Evolutionary conservation across 2,329 filamentous ascomycete species (phyloP).

Genomic region (Trichocomaceae sp.): DNA sequence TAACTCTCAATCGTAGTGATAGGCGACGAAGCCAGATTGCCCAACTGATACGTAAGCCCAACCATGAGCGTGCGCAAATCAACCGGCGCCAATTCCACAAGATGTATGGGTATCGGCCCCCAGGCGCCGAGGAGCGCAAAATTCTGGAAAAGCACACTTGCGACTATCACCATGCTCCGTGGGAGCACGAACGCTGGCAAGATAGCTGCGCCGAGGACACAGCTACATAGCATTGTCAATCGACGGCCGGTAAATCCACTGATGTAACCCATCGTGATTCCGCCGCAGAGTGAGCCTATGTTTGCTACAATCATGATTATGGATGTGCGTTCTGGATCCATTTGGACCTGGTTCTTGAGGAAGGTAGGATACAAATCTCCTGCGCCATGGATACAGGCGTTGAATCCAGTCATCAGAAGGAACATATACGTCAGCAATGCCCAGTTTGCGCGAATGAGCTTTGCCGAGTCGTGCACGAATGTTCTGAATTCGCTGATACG

Average conservation of each 20-base stretch:
- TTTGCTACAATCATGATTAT: constrained; percentile 29
- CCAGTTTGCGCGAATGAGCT: constrained; percentile 28
- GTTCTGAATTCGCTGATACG: constrained; percentile 11
- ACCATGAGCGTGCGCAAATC: constrained; percentile 30
- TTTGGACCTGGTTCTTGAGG: constrained; percentile 30
- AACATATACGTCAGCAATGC: constrained; percentile 32
- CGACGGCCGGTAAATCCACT: constrained; percentile 32
- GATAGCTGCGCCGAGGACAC: constrained; percentile 29
- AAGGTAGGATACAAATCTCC: constrained; percentile 39
- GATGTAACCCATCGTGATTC: constrained; percentile 31
- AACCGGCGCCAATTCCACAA: constrained; percentile 31
- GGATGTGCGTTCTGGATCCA: constrained; percentile 26
- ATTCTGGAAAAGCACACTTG: constrained; percentile 32
- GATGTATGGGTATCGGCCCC: constrained; percentile 35
- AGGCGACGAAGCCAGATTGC: constrained; percentile 35
- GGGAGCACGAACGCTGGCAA: constrained; percentile 31
- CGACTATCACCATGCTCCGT: constrained; percentile 26
- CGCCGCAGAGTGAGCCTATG: constrained; percentile 30
- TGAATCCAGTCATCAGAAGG: constrained; percentile 32
- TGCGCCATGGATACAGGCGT: constrained; percentile 30
- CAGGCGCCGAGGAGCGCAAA: constrained; percentile 34
- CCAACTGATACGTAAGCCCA: constrained; percentile 35
- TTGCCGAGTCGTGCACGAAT: constrained; percentile 16
- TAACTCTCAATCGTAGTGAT: constrained; percentile 39
- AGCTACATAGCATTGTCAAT: constrained; percentile 29